Evolutionary conservation across 768 basidiomycete genomes (phyloP).

Genomic region (Leccinum ochraceum): DNA sequence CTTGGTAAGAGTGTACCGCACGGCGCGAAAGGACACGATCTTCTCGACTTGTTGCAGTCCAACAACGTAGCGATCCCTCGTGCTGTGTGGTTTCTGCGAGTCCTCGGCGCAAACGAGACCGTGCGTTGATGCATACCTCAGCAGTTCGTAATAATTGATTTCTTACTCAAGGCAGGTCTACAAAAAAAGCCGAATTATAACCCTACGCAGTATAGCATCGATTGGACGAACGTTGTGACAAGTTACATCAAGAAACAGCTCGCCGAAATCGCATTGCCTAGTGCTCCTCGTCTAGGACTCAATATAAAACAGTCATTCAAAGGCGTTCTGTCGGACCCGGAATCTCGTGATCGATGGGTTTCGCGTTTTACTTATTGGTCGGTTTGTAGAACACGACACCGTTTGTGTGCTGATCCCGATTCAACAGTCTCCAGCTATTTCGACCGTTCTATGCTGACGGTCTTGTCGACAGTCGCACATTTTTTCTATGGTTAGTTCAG

Average conservation of each 20-base stretch:
- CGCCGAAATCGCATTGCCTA: constrained; percentile 75
- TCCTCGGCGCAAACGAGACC: constrained; percentile 86
- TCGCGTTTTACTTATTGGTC: constrained; percentile 80
- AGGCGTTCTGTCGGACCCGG: constrained; percentile 70
- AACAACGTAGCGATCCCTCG: constrained; percentile 78
- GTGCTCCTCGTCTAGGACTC: constrained; percentile 69
- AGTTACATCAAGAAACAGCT: constrained; percentile 84
- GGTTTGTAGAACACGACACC: constrained; percentile 8
- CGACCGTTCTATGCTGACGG: constrained; percentile 80
- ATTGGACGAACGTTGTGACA: constrained; percentile 83
- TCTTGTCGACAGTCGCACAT: constrained; percentile 75
- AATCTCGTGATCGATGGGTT: constrained; percentile 74
- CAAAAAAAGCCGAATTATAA: constrained; percentile 80
- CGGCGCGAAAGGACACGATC: constrained; percentile 81
- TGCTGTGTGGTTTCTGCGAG: constrained; percentile 86
- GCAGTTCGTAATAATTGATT: constrained; percentile 1
- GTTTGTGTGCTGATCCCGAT: constrained; percentile 1
- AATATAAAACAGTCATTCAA: constrained; percentile 87
- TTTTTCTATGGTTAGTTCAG: constrained; percentile 77
- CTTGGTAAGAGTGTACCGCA: constrained; percentile 86
- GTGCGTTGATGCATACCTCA: constrained; percentile 37
- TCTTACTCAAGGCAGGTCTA: constrained; percentile 56
- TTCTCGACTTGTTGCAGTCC: constrained; percentile 75
- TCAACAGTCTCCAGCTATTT: constrained; percentile 61
- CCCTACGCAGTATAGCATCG: constrained; percentile 79